Evolutionary conservation across 208 protist species (phyloP), one percentile per base, ranked within the genome.

Genomic region (Acanthamoeba lenticulata): DNA sequence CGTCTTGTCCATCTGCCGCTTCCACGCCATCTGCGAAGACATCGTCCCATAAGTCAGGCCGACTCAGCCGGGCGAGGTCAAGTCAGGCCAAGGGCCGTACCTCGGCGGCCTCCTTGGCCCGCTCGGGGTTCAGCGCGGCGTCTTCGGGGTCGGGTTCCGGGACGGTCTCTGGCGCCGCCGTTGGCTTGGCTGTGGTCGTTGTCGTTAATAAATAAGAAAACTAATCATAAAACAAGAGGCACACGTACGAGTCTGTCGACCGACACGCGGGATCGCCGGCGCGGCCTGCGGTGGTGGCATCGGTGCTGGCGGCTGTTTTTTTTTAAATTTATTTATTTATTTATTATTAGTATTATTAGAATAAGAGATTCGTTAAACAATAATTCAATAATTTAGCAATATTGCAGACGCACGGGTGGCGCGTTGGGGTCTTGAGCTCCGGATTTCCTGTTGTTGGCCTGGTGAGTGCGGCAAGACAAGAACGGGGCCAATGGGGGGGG

Each of bases 1-100:
- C 0, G 95, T 96, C 9, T 72, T 94, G 32, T 57, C 34, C 5
- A 85, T 34, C 38, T 96, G 95, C 47, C 88, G 17, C 79, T 96
- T 57, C 45, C 89, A 77, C 7, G 94, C 95, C 11, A 90, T 93
- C 52, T 95, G n/a, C 11, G 19, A 44, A 27, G 15, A 60, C 21
- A 60, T 21, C n/a, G n/a, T n/a, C n/a, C n/a, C n/a, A n/a, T n/a
- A n/a, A n/a, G n/a, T n/a, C n/a, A n/a, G n/a, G n/a, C n/a, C n/a
- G n/a, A n/a, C n/a, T n/a, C n/a, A n/a, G n/a, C n/a, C n/a, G n/a
- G n/a, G n/a, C n/a, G n/a, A n/a, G n/a, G n/a, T n/a, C n/a, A n/a
- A n/a, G n/a, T n/a, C n/a, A n/a, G n/a, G n/a, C n/a, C n/a, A n/a
- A n/a, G n/a, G n/a, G n/a, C n/a, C n/a, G n/a, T n/a, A 86, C 44